phyloP scores from a whole-genome alignment of 805 yeast species.

The Scheffersomyces coipomensis region DNA sequence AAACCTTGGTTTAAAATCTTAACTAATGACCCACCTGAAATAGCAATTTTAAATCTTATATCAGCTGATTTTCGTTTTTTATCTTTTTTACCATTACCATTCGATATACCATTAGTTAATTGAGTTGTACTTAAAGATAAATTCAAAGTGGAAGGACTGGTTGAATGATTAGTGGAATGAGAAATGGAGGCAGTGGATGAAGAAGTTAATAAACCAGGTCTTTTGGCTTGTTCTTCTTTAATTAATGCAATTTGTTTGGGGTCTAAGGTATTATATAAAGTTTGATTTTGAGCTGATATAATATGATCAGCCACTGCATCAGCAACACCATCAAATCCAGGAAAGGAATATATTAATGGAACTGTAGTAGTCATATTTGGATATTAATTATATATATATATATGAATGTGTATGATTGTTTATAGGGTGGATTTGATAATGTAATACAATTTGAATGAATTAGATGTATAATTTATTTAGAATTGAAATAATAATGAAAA shows the following conservation, averaged over 20 bases:
- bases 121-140: constrained; percentile 3
- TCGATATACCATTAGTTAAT: constrained; percentile 4
- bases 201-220: constrained; percentile 1
- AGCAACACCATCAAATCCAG: constrained; percentile 86
- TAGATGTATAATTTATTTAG: background rate
- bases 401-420: background rate
- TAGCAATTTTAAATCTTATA: constrained; percentile 81
- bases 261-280: constrained; percentile 49
- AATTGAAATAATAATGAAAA: background rate
- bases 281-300: constrained; percentile 78
- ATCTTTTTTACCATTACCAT: constrained; percentile 20
- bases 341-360: constrained; percentile 90
- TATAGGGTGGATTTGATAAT: background rate
- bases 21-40: constrained; percentile 90
- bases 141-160: constrained; percentile 1
- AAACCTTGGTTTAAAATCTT: constrained; percentile 86
- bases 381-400: background rate
- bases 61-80: constrained; percentile 54
- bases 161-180: constrained; percentile 2
- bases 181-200: constrained; percentile 9
- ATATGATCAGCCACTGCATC: constrained; percentile 97
- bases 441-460: background rate
- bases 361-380: constrained; percentile 83
- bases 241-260: constrained; percentile 27
- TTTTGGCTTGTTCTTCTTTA: constrained; percentile 20